These are phyloP conservation scores for Populus hybrid DNA, from an alignment of 441 rosid species.

Conservation along the genomic window DNA sequence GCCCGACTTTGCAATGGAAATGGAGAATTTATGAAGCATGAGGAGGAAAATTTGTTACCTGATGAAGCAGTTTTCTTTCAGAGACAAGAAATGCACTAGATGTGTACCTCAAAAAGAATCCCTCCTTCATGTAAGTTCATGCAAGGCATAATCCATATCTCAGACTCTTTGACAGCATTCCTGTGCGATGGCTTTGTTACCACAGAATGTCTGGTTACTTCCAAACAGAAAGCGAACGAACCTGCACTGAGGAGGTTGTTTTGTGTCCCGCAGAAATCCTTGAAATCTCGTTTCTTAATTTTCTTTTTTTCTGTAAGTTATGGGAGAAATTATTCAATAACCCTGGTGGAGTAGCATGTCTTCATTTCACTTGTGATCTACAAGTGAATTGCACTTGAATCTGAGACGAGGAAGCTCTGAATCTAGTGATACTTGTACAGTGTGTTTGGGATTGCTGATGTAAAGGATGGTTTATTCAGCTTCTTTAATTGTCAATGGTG, in stretches of 20 bases:
- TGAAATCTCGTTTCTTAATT: background rate
- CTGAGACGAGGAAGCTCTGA: background rate
- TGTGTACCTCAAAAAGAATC: background rate
- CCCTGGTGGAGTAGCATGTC: background rate
- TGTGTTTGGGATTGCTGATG: conserved; percentile 5
- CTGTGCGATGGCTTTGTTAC: background rate
- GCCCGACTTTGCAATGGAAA: conserved; percentile 46
- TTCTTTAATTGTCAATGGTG: background rate
- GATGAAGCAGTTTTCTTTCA: conserved; percentile 34
- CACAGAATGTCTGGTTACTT: background rate
- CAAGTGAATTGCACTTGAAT: background rate
- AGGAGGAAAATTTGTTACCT: conserved; percentile 38
- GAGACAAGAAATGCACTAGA: conserved; percentile 40
- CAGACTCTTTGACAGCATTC: conserved; percentile 1
- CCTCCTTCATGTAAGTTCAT: background rate
- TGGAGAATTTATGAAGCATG: conserved; percentile 32
- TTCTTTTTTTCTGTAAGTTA: background rate
- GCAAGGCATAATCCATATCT: background rate
- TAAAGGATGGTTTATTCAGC: background rate
- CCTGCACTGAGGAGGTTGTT: background rate
- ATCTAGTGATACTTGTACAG: conserved; percentile 14
- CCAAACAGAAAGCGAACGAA: background rate
- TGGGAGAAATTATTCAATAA: background rate
- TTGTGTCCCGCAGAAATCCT: background rate
- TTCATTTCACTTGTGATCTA: background rate